Percentiles rank a stretch among this genome's conserved stretches.
phyloP scores from a whole-genome alignment of 2,329 filamentous ascomycete species.

The Colletotrichum falcatum region DNA sequence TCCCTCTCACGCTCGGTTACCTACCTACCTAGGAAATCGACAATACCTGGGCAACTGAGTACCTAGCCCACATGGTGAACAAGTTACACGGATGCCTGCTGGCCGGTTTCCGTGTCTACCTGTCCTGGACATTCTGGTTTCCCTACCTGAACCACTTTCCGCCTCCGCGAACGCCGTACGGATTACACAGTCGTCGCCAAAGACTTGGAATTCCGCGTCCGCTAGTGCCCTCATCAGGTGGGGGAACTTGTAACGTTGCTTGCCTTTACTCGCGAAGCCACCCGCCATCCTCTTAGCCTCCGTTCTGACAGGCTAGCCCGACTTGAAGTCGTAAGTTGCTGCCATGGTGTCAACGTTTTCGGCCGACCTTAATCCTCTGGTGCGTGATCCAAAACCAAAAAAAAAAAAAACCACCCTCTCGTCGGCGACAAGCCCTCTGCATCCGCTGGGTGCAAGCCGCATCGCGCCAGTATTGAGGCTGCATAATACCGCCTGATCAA shows the following conservation, averaged over 20 bases:
- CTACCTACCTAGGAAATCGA: background rate
- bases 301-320: background rate
- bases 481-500: slow-evolving; percentile 6
- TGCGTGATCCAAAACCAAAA: background rate
- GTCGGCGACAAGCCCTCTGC: background rate
- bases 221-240: background rate
- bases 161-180: background rate
- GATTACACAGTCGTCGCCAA: background rate
- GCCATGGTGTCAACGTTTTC: background rate
- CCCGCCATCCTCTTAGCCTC: slow-evolving; percentile 8
- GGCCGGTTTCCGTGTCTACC: background rate
- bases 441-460: background rate
- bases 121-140: background rate
- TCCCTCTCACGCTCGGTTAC: background rate
- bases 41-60: too few species aligned
- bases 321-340: slow-evolving; percentile 3
- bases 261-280: background rate
- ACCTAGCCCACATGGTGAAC: background rate
- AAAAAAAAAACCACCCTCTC: background rate
- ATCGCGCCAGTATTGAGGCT: background rate
- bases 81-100: background rate
- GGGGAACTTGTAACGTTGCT: background rate
- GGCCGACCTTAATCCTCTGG: background rate
- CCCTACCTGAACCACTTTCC: background rate
- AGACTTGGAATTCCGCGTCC: background rate